Percentiles rank a stretch among this genome's conserved stretches.
phyloP scores from a whole-genome alignment of 345 rosid genomes.

The Boechera retrofracta region DNA sequence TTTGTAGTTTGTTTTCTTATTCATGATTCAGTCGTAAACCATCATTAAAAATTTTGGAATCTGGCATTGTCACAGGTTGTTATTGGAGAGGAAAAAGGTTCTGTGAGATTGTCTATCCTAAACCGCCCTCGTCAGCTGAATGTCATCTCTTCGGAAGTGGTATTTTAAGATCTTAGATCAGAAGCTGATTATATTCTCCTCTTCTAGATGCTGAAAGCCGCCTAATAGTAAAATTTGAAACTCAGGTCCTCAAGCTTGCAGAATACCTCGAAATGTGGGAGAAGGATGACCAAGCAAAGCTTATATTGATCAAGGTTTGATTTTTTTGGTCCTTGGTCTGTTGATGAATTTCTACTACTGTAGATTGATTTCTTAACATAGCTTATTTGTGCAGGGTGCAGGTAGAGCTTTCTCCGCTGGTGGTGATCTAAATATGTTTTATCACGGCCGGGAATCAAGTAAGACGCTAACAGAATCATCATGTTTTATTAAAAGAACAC shows the following conservation, averaged over 20 bases:
- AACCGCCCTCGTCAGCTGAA: conserved; percentile 89
- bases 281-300: conserved; percentile 62
- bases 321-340: conserved; percentile 1
- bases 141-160: conserved; percentile 86
- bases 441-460: conserved; percentile 82
- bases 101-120: conserved; percentile 64
- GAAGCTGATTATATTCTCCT: not conserved
- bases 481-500: not conserved
- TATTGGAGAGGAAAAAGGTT: conserved; percentile 66
- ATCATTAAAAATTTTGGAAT: not conserved
- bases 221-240: conserved; percentile 19
- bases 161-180: conserved; percentile 39
- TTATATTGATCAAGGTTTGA: conserved; percentile 77
- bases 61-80: conserved; percentile 61
- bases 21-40: not conserved
- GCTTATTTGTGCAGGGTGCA: conserved; percentile 61
- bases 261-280: conserved; percentile 82
- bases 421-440: conserved; percentile 91
- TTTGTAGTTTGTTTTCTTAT: conserved; percentile 19
- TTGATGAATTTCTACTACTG: not conserved
- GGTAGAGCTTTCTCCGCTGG: conserved; percentile 98
- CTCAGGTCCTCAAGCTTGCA: conserved; percentile 79
- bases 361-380: not conserved
- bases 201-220: conserved; percentile 14
- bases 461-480: conserved; percentile 31